phyloP scores from a whole-genome alignment of 2,329 filamentous ascomycete genomes.

The Byssoonygena ceratinophila region DNA sequence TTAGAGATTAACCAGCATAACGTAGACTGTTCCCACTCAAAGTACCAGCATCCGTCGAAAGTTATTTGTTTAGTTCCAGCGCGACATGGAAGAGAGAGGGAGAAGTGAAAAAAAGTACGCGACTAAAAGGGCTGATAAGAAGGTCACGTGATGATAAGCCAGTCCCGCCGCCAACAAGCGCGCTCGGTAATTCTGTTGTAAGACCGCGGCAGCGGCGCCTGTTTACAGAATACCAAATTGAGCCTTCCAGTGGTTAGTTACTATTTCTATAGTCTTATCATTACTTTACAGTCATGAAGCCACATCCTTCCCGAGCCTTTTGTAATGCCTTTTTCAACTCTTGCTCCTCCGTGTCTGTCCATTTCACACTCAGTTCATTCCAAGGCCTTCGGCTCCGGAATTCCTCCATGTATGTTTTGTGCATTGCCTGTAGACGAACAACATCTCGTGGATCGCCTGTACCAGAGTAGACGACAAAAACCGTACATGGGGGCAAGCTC shows the following conservation, averaged over 20 bases:
- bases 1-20: no score
- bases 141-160: background rate
- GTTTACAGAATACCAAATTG: no score
- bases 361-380: slow-evolving; percentile 52
- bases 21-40: no score
- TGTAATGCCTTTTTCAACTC: slow-evolving; percentile 47
- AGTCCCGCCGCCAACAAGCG: background rate
- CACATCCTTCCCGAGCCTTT: slow-evolving; percentile 47
- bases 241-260: no score
- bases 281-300: slow-evolving; percentile 50
- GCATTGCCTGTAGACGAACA: slow-evolving; percentile 45
- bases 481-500: slow-evolving; percentile 47
- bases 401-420: slow-evolving; percentile 47
- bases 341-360: slow-evolving; percentile 56
- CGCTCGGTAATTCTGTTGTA: no score
- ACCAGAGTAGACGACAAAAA: slow-evolving; percentile 55
- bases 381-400: slow-evolving; percentile 50
- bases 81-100: background rate
- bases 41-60: no score
- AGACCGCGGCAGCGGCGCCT: no score
- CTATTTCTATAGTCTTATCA: background rate
- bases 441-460: slow-evolving; percentile 52
- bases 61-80: no score
- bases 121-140: background rate
- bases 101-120: background rate